These are phyloP conservation scores for Cyberlindnera nakhonratchasimensis DNA, from an alignment of 805 yeast genomes.

Conservation along the genomic window DNA sequence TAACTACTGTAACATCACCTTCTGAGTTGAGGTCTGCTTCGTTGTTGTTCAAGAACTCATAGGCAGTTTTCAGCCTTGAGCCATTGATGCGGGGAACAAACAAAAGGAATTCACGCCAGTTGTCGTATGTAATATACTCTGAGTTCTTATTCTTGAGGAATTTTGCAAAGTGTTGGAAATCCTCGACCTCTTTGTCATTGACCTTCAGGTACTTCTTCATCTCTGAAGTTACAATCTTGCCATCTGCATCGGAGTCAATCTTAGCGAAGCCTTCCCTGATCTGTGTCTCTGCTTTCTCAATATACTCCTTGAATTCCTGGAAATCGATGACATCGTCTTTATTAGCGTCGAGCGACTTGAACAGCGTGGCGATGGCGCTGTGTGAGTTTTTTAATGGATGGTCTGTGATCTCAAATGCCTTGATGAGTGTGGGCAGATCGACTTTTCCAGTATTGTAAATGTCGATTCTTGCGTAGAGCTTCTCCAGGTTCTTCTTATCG, in stretches of 20 bases:
- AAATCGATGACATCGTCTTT: slow-evolving; percentile 57
- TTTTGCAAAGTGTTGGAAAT: slow-evolving; percentile 55
- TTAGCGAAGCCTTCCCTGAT: slow-evolving; percentile 63
- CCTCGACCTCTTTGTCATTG: slow-evolving; percentile 45
- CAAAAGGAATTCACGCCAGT: slow-evolving; percentile 78
- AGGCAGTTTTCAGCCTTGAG: slow-evolving; percentile 77
- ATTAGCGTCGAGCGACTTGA: slow-evolving; percentile 56
- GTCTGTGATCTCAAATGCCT: slow-evolving; percentile 39
- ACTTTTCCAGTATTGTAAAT: slow-evolving; percentile 34
- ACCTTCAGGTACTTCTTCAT: slow-evolving; percentile 61
- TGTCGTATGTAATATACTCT: slow-evolving; percentile 76
- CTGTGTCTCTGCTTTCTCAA: slow-evolving; percentile 65
- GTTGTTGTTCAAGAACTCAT: slow-evolving; percentile 69
- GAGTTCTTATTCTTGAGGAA: slow-evolving; percentile 43
- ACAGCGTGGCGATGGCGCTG: slow-evolving; percentile 54
- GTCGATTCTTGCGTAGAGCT: slow-evolving; percentile 44
- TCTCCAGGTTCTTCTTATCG: slow-evolving; percentile 7
- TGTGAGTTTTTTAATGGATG: slow-evolving; percentile 66
- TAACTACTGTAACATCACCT: slow-evolving; percentile 85
- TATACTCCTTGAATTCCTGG: slow-evolving; percentile 63
- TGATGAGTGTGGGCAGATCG: slow-evolving; percentile 33
- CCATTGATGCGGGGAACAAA: slow-evolving; percentile 81
- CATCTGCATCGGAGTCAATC: slow-evolving; percentile 72
- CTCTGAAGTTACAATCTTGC: slow-evolving; percentile 61
- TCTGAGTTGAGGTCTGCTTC: slow-evolving; percentile 83